Percentiles rank a stretch among this genome's conserved stretches.
Evolutionary conservation across 768 basidiomycete genomes (phyloP).

Genomic region (Termitomyces sp.): DNA sequence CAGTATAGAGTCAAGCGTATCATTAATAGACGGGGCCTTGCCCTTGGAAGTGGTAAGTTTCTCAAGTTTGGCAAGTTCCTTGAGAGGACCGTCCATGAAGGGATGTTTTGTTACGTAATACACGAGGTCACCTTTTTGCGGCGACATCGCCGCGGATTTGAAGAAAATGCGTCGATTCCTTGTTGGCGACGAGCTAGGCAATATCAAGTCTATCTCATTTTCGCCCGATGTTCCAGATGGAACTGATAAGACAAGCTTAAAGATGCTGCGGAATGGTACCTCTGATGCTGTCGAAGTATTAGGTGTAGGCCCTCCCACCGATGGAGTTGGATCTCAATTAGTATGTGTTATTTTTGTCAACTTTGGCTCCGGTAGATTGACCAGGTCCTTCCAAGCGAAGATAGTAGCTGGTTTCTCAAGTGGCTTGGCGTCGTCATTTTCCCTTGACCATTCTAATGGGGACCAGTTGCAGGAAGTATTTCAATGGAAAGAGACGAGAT

Average conservation of each 20-base stretch:
- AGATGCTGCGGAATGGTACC: slow-evolving; percentile 28
- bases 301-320: slow-evolving; percentile 20
- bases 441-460: slow-evolving; percentile 35
- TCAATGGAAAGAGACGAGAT: slow-evolving; percentile 63
- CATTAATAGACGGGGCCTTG: slow-evolving; percentile 48
- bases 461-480: slow-evolving; percentile 27
- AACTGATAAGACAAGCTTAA: slow-evolving; percentile 28
- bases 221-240: slow-evolving; percentile 21
- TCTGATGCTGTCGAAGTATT: slow-evolving; percentile 29
- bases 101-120: slow-evolving; percentile 9
- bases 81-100: slow-evolving; percentile 67
- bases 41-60: slow-evolving; percentile 50
- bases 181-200: slow-evolving; percentile 75
- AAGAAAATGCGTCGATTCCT: slow-evolving; percentile 60
- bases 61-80: slow-evolving; percentile 78
- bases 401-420: slow-evolving; percentile 60
- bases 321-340: slow-evolving; percentile 22
- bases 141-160: neutral
- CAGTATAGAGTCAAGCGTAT: slow-evolving; percentile 63
- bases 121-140: neutral
- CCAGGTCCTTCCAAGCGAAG: slow-evolving; percentile 42
- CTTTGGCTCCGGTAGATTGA: neutral
- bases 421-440: slow-evolving; percentile 45
- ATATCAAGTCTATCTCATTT: slow-evolving; percentile 58
- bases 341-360: slow-evolving; percentile 25